Conservation (phyloP, 768 basidiomycete genomes). For the Hirschioporus abietinus region DNA sequence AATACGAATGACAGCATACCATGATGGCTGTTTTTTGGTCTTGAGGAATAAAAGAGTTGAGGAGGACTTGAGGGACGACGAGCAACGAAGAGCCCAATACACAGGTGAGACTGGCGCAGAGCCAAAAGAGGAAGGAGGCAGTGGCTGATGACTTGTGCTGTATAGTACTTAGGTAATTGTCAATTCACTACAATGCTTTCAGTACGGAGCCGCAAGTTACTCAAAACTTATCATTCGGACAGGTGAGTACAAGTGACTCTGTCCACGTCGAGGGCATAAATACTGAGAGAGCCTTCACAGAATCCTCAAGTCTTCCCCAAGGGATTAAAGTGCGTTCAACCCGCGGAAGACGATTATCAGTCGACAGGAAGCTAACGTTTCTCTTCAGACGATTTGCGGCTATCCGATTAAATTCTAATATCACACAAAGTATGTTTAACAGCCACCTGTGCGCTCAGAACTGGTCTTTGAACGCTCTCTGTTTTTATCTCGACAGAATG, state of each 20-base stretch:
- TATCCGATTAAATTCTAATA: conserved; percentile 35
- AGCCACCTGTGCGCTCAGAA: background rate
- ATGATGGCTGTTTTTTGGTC: conserved; percentile 23
- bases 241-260: conserved; percentile 3
- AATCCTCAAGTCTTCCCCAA: conserved; percentile 91
- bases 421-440: conserved; percentile 1
- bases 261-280: conserved; percentile 1
- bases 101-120: background rate
- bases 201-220: background rate
- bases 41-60: conserved; percentile 15
- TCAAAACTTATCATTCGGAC: background rate
- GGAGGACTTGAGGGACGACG: conserved; percentile 3
- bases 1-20: conserved; percentile 19
- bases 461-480: background rate
- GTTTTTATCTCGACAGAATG: conserved; percentile 41
- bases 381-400: conserved; percentile 65
- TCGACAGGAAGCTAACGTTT: background rate
- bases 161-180: conserved; percentile 3
- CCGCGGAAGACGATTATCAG: background rate
- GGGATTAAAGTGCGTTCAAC: conserved; percentile 71
- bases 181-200: background rate
- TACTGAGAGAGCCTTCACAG: conserved; percentile 37
- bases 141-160: conserved; percentile 2
- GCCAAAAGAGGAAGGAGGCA: background rate
- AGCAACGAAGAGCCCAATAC: background rate